These are phyloP conservation scores for Trametes meyenii DNA, from an alignment of 768 basidiomycete genomes.

Conservation along the genomic window DNA sequence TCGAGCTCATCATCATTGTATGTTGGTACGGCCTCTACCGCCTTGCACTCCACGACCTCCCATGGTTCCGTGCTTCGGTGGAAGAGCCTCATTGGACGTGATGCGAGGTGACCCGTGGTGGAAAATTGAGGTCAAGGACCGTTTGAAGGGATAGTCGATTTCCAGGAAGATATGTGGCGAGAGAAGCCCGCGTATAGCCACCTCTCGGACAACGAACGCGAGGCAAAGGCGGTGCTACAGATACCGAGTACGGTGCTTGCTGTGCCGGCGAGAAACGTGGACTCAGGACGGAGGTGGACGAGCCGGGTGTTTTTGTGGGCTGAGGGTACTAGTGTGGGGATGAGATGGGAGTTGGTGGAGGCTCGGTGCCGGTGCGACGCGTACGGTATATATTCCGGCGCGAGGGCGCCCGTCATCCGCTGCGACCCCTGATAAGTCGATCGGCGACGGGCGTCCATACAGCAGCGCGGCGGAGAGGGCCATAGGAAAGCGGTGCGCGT, in stretches of 20 bases:
- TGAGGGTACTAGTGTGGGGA: background rate
- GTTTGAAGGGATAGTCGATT: too few relatives aligned
- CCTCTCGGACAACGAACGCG: too few relatives aligned
- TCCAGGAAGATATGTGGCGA: too few relatives aligned
- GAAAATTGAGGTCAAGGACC: background rate
- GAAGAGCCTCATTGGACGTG: constrained; percentile 35
- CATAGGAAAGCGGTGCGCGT: background rate
- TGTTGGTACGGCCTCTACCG: constrained; percentile 64
- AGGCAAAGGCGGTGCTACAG: background rate
- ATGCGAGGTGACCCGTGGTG: constrained; percentile 15
- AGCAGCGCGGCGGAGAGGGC: background rate
- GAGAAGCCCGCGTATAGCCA: background rate
- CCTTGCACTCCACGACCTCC: constrained; percentile 75
- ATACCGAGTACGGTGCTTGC: too few relatives aligned
- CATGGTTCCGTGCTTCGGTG: constrained; percentile 61
- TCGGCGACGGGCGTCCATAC: background rate
- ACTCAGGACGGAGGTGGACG: too few relatives aligned
- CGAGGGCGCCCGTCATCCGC: background rate
- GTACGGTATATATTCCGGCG: background rate
- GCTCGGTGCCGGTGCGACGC: background rate
- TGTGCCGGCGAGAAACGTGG: too few relatives aligned
- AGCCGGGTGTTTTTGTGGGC: too few relatives aligned
- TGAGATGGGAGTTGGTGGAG: background rate
- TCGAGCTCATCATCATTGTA: constrained; percentile 55
- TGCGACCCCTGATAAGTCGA: background rate